Evolutionary conservation across 2,329 filamentous ascomycete species (phyloP).

Genomic region (Teratosphaeria viscida): DNA sequence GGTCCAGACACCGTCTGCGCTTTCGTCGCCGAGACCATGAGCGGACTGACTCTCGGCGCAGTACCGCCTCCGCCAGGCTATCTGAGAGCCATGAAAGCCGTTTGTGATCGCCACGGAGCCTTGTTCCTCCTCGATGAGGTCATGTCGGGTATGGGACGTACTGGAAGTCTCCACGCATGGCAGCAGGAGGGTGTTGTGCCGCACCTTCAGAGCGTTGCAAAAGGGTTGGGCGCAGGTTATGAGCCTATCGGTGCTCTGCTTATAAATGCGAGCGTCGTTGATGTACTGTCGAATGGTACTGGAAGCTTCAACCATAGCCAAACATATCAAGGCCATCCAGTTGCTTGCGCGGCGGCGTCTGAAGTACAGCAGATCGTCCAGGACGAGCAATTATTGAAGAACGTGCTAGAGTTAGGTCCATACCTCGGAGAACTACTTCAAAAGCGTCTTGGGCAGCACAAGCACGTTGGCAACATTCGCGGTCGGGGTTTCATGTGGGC

Average conservation of each 20-base stretch:
- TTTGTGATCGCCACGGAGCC: constrained; percentile 47
- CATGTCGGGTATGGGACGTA: constrained; percentile 23
- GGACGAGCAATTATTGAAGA: constrained; percentile 27
- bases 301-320: constrained; percentile 46
- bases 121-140: constrained; percentile 47
- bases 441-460: constrained; percentile 28
- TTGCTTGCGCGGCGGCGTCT: constrained; percentile 48
- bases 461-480: constrained; percentile 50
- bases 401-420: constrained; percentile 14
- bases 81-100: constrained; percentile 40
- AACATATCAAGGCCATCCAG: constrained; percentile 50
- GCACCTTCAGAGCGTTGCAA: constrained; percentile 54
- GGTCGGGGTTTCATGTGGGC: constrained; percentile 47
- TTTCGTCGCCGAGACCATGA: constrained; percentile 43
- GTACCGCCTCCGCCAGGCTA: constrained; percentile 45
- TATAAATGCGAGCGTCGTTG: constrained; percentile 38
- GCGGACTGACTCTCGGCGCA: constrained; percentile 41
- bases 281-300: constrained; percentile 31
- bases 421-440: constrained; percentile 41
- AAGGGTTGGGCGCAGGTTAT: constrained; percentile 54
- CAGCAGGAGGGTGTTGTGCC: constrained; percentile 37
- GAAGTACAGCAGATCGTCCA: constrained; percentile 49
- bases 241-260: constrained; percentile 49
- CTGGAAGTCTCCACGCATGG: constrained; percentile 23
- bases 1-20: constrained; percentile 39